Evolutionary conservation across 805 yeast genomes (phyloP), one percentile per base, ranked within the genome.

Genomic region (Pichia kluyveri): DNA sequence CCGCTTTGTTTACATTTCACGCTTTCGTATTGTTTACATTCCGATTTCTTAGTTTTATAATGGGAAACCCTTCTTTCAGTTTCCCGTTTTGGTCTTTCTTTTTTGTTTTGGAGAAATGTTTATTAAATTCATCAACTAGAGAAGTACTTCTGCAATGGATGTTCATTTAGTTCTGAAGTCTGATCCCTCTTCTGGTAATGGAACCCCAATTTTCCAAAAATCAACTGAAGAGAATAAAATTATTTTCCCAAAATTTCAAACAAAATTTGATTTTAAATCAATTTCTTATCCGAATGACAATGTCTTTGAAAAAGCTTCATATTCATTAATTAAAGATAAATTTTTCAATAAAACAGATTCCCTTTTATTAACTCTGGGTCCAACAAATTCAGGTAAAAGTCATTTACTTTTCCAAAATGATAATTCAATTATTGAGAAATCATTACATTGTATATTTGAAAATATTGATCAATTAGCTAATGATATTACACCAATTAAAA

Each of bases 361-460:
- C 19, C 60, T 71, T 9, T 54, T 75, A 31, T 72, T 77, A 53
- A 68, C 79, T 0, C 54, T 77, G 54, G 82, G 82, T 1, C 76
- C 82, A 34, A 71, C 80, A 0, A 75, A 74, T 36, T 68, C 77
- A 7, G 82, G 82, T 2, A 77, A 77, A 51, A 62, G 69, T 11
- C 63, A 60, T 49, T 60, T 74, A 1, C 51, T 71, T 5, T 65
- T 69, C 49, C 69, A 73, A 28, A 60, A 61, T 48, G 59, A 47
- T 12, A 41, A 48, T 19, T 51, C 47, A 6, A 40, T 55, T 19
- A 31, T 55, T 14, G 34, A 54, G 8, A 45, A 55, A 10, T 55
- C 63, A 1, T 49, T 63, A 18, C 40, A 50, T 7, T 47, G 54
- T 28, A 53, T 64, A n/a, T 66, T 63, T 42, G 47, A 55, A 0